A percentile compares a stretch with the other conserved stretches of the same genome.
These are phyloP conservation scores for Torulaspora indica DNA, from an alignment of 805 yeast species.

Conservation along the genomic window DNA sequence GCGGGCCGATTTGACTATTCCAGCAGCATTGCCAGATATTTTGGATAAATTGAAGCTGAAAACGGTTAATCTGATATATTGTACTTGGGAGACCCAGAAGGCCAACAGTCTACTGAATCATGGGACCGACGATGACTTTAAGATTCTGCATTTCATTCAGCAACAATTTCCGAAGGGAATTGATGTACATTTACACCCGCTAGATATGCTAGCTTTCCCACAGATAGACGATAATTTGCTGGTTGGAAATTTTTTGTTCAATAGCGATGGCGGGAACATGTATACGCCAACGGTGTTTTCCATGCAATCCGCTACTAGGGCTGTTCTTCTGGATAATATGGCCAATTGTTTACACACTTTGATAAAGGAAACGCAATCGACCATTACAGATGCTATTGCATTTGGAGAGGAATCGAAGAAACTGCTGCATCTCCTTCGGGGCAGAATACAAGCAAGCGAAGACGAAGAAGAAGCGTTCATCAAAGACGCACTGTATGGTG, in stretches of 20 bases:
- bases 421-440: conserved; percentile 19
- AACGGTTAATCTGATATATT: conserved; percentile 15
- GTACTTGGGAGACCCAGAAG: conserved; percentile 20
- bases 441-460: conserved; percentile 14
- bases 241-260: conserved; percentile 22
- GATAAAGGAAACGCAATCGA: conserved; percentile 22
- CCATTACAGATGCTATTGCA: conserved; percentile 26
- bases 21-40: conserved; percentile 10
- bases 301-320: conserved; percentile 25
- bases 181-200: conserved; percentile 15
- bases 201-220: conserved; percentile 29
- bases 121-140: conserved; percentile 1
- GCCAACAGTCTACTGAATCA: conserved; percentile 9
- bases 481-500: conserved; percentile 32
- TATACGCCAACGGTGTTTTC: conserved; percentile 24
- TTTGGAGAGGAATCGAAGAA: conserved; percentile 27
- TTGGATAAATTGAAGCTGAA: conserved; percentile 4
- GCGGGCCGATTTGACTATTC: conserved; percentile 23
- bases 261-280: conserved; percentile 26
- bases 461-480: conserved; percentile 21
- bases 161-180: conserved; percentile 16
- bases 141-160: conserved; percentile 25
- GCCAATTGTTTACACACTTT: conserved; percentile 23
- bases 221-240: conserved; percentile 29
- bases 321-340: conserved; percentile 29